These are phyloP conservation scores for Kodamaea anthophila DNA, from an alignment of 1,139 yeast species.

Conservation along the genomic window DNA sequence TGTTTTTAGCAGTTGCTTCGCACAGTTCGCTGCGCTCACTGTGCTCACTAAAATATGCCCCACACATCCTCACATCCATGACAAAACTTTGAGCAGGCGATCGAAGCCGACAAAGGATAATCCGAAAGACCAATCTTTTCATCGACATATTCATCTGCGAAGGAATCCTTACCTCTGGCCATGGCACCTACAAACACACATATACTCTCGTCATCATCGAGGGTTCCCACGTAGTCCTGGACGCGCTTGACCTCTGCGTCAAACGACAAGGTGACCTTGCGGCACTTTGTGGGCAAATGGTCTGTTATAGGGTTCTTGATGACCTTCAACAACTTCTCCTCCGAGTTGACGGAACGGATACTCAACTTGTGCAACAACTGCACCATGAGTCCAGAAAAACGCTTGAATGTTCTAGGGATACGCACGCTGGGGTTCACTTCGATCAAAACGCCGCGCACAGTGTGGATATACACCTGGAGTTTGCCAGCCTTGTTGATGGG, in stretches of 20 bases:
- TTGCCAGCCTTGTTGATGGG: slow-evolving; percentile 97
- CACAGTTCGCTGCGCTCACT: too few species aligned
- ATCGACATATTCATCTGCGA: slow-evolving; percentile 95
- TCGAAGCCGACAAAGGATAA: slow-evolving; percentile 94
- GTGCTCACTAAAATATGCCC: slow-evolving; percentile 51
- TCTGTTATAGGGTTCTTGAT: slow-evolving; percentile 96
- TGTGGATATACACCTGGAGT: slow-evolving; percentile 91
- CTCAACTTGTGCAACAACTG: slow-evolving; percentile 88
- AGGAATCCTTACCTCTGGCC: slow-evolving; percentile 97
- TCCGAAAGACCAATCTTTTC: slow-evolving; percentile 94
- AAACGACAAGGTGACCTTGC: slow-evolving; percentile 87
- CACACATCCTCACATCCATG: slow-evolving; percentile 99
- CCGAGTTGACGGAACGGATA: slow-evolving; percentile 89
- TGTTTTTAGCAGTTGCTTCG: too few species aligned
- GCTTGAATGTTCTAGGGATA: slow-evolving; percentile 95
- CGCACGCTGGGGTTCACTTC: slow-evolving; percentile 96
- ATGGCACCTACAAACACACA: slow-evolving; percentile 98
- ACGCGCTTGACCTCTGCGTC: slow-evolving; percentile 87
- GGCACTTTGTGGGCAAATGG: slow-evolving; percentile 92
- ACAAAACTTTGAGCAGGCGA: slow-evolving; percentile 96
- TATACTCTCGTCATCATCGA: slow-evolving; percentile 85
- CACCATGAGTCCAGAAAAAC: slow-evolving; percentile 97
- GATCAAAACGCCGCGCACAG: slow-evolving; percentile 88
- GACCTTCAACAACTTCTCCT: slow-evolving; percentile 87
- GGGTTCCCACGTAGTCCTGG: slow-evolving; percentile 76